These are phyloP conservation scores for Zancudomyces culisetae DNA, from an alignment of 371 early-diverging fungal genomes.

Conservation along the genomic window DNA sequence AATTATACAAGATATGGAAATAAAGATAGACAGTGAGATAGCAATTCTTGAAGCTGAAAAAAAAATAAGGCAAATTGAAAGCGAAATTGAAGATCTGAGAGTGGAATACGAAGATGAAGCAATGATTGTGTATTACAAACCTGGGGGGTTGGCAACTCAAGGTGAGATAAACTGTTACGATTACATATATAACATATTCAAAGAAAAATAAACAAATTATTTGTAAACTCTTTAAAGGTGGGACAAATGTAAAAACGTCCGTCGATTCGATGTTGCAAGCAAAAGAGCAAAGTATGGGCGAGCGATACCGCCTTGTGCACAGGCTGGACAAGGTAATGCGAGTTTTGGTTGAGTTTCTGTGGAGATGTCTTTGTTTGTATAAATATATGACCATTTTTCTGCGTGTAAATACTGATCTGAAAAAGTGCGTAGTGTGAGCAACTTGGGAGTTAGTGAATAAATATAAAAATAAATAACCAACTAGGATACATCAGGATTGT, in stretches of 20 bases:
- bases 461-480: not conserved
- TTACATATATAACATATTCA: not conserved
- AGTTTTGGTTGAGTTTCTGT: too few relatives aligned
- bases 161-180: constrained; percentile 7
- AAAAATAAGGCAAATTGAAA: not conserved
- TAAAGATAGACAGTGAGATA: not conserved
- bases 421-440: not conserved
- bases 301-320: constrained; percentile 28
- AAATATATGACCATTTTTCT: not conserved
- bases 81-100: constrained; percentile 4
- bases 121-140: constrained; percentile 27
- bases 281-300: not conserved
- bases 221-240: too few relatives aligned
- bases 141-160: constrained; percentile 28
- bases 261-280: not conserved
- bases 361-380: too few relatives aligned
- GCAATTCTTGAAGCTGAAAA: not conserved
- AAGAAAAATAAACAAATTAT: too few relatives aligned
- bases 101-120: constrained; percentile 8
- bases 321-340: constrained; percentile 25
- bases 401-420: not conserved
- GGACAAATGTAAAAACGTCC: constrained; percentile 1
- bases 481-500: constrained; percentile 30
- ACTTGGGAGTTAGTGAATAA: not conserved
- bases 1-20: not conserved